Conservation (phyloP, 106 monocot genomes). For the Dioscorea zingiberensis region DNA sequence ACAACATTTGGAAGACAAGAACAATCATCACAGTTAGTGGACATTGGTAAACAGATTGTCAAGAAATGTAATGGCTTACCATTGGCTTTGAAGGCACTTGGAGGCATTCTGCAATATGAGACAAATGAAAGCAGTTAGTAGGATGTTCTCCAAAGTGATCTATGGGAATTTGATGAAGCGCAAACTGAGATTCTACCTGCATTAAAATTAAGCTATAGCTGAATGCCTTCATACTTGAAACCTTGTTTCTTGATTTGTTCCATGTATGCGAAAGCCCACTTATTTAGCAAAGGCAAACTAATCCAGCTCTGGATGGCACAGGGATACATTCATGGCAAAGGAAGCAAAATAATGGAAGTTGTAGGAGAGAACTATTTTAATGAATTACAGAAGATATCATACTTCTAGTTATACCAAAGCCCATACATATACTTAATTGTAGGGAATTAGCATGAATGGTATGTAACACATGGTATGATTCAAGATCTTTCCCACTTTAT, state of each 20-base stretch:
- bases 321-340: constrained; percentile 9
- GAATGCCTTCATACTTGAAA: constrained; percentile 21
- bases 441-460: not conserved
- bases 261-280: constrained; percentile 18
- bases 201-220: constrained; percentile 22
- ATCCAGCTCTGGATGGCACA: constrained; percentile 35
- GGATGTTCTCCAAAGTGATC: constrained; percentile 18
- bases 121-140: constrained; percentile 16
- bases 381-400: constrained; percentile 14
- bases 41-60: constrained; percentile 21
- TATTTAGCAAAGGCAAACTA: constrained; percentile 1
- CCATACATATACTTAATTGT: not conserved
- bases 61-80: constrained; percentile 25
- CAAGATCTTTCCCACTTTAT: constrained; percentile 11
- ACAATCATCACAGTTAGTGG: constrained; percentile 3
- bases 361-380: constrained; percentile 18
- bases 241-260: constrained; percentile 27
- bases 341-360: constrained; percentile 10
- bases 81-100: constrained; percentile 20
- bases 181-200: constrained; percentile 14
- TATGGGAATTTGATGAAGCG: constrained; percentile 13
- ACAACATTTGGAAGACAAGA: constrained; percentile 7
- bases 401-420: not conserved
- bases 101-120: constrained; percentile 9
- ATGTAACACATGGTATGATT: constrained; percentile 11